Conservation (phyloP, 371 early-diverging fungal genomes). For the Mucor sp. region DNA sequence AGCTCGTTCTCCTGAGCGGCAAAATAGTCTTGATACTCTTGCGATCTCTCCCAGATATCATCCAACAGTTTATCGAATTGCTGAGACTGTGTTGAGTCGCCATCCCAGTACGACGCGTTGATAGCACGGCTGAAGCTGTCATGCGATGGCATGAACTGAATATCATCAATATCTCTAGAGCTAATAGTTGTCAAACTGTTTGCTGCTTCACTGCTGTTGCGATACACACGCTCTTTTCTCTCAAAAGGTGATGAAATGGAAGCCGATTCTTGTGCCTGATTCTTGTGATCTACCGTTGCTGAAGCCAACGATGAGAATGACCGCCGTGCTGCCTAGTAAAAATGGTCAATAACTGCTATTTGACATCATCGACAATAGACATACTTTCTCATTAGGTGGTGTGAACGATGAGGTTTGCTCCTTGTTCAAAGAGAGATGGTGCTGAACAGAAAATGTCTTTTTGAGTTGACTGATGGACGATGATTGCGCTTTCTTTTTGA, state of each 20-base stretch:
- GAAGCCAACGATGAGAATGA: neutral
- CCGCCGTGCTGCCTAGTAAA: neutral
- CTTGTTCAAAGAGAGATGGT: neutral
- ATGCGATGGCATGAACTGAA: neutral
- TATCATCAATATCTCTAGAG: neutral
- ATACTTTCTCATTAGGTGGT: neutral
- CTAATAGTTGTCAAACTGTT: neutral
- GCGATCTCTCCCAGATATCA: conserved; percentile 23
- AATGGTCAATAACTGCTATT: neutral
- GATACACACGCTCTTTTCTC: neutral
- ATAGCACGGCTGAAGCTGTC: neutral
- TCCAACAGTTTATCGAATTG: conserved; percentile 20
- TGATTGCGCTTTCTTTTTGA: conserved; percentile 13
- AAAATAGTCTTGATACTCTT: conserved; percentile 28
- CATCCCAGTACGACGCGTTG: conserved; percentile 14
- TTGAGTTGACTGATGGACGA: conserved; percentile 7
- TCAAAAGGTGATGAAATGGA: neutral
- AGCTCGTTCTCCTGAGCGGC: conserved; percentile 4
- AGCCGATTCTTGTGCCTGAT: neutral
- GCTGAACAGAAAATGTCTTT: conserved; percentile 20
- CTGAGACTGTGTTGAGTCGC: conserved; percentile 14
- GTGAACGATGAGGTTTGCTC: neutral
- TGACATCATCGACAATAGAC: neutral
- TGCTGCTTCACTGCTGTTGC: neutral
- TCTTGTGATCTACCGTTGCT: neutral